Evolutionary conservation across 805 yeast species (phyloP).

Genomic region (Myxozyma udenii): DNA sequence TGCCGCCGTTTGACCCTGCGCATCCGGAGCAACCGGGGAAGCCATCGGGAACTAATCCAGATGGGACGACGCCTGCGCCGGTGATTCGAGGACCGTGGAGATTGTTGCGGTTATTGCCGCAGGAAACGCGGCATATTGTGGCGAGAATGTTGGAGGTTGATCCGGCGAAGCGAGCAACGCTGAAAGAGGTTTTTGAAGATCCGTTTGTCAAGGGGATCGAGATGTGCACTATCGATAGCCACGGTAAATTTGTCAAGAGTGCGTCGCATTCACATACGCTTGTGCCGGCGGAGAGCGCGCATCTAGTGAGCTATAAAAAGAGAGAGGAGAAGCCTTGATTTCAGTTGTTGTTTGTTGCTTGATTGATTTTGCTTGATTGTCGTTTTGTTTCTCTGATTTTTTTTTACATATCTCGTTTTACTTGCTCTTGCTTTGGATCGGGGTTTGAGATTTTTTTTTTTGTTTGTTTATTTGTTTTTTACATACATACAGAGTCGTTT

Average conservation of each 20-base stretch:
- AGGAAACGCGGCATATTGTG: slow-evolving; percentile 58
- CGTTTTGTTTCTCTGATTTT: no score
- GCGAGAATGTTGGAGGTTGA: slow-evolving; percentile 62
- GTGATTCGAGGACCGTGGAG: slow-evolving; percentile 66
- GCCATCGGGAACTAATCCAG: slow-evolving; percentile 27
- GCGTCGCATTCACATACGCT: slow-evolving; percentile 39
- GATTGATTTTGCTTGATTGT: no score
- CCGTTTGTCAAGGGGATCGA: slow-evolving; percentile 59
- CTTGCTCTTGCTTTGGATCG: no score
- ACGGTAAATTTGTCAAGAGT: slow-evolving; percentile 31
- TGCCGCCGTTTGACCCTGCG: slow-evolving; percentile 34
- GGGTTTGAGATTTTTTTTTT: no score
- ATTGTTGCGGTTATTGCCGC: slow-evolving; percentile 67
- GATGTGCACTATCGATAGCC: slow-evolving; percentile 45
- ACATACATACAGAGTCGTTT: no score
- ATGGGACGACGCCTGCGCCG: slow-evolving; percentile 39
- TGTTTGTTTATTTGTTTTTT: no score
- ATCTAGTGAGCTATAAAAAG: slow-evolving; percentile 37
- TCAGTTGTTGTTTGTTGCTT: no score
- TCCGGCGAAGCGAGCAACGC: slow-evolving; percentile 55
- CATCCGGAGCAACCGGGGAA: slow-evolving; percentile 30
- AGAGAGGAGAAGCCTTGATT: slow-evolving; percentile 24
- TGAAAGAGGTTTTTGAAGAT: slow-evolving; percentile 55
- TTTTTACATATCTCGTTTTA: not conserved
- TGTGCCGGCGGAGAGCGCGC: slow-evolving; percentile 39